Conservation (phyloP, 805 yeast genomes). For the Myxozyma lipomycoides region DNA sequence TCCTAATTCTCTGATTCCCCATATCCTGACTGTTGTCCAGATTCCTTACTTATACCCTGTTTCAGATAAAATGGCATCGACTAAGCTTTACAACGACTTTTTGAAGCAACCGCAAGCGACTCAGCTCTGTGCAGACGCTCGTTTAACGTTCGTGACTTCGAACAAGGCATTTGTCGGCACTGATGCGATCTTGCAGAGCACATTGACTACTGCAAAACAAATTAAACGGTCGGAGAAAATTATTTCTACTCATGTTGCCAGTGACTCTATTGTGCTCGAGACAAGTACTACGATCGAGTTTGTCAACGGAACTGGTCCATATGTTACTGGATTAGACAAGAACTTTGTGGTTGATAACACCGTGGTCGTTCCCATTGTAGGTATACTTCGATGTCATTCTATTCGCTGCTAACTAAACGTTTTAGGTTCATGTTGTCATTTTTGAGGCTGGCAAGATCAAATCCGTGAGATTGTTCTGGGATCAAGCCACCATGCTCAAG, state of each 20-base stretch:
- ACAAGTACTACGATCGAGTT: conserved; percentile 30
- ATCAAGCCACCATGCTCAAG: conserved; percentile 33
- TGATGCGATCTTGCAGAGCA: conserved; percentile 26
- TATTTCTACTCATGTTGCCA: conserved; percentile 21
- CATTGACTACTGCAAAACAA: conserved; percentile 21
- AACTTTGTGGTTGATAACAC: conserved; percentile 32
- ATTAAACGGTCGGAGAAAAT: conserved; percentile 23
- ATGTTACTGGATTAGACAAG: conserved; percentile 30
- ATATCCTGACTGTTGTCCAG: background rate
- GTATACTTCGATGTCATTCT: background rate
- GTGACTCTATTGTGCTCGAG: conserved; percentile 30
- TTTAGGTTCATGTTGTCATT: conserved; percentile 21
- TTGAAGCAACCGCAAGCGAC: conserved; percentile 9
- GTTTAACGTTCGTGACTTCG: conserved; percentile 29
- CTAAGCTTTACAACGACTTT: conserved; percentile 14
- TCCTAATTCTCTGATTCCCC: no score
- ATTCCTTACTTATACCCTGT: background rate
- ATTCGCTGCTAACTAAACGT: background rate
- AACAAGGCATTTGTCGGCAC: conserved; percentile 22
- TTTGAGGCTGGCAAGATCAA: conserved; percentile 22
- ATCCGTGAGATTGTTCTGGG: conserved; percentile 30
- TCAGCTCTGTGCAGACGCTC: conserved; percentile 7
- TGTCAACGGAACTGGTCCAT: conserved; percentile 31
- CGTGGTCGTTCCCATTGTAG: conserved; percentile 26
- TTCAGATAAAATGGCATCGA: background rate